Base-by-base conservation (phyloP, 495 filamentous ascomycete genomes). In the Endocarpon pusillum region DNA sequence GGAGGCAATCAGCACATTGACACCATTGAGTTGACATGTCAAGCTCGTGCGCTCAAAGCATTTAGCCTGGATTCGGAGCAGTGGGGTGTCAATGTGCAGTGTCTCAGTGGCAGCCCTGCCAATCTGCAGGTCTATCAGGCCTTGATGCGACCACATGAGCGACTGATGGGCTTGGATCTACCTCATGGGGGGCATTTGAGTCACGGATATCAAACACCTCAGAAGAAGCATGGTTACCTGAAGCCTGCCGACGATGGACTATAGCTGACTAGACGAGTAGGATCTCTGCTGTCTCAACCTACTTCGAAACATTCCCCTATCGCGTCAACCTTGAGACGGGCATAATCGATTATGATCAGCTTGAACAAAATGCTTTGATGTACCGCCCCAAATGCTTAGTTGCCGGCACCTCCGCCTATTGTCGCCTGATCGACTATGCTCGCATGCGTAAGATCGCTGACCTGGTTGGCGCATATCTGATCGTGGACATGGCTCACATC, bases 11-110 rank as follows among this genome's bases (percentile, higher is more conserved):
- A 99, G 67, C 83, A 93, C 68, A 99, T 99, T 40, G 89, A 99
- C 57, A 66, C 75, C 52, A 84, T 94, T 51, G 89, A 99, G 69
- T 69, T 80, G 39, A 84, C 85, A 34, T 99, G 89, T 73, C 89
- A 99, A 71, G 69, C 71, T 59, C 83, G 89, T 58, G 89, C 89
- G 44, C 75, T 96, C 40, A 66, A 85, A 64, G 82, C 89, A 22
- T 99, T 94, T 67, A 67, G 78, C 46, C 64, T 93, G 23, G 79
- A 93, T 56, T 42, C 73, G 15, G 73, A 75, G 46, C 81, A 89
- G 61, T 99, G 89, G 89, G 89, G 91, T 48, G 89, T 99, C 66
- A 99, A 99, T 52, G 89, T 99, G 33, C 89, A 99, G 64, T 84
- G 79, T 53, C 58, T 99, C 55, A 81, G 75, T 55, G 51, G 51